These are phyloP conservation scores for Petunia axillaris DNA, from an alignment of 257 asterid genomes.

Conservation along the genomic window DNA sequence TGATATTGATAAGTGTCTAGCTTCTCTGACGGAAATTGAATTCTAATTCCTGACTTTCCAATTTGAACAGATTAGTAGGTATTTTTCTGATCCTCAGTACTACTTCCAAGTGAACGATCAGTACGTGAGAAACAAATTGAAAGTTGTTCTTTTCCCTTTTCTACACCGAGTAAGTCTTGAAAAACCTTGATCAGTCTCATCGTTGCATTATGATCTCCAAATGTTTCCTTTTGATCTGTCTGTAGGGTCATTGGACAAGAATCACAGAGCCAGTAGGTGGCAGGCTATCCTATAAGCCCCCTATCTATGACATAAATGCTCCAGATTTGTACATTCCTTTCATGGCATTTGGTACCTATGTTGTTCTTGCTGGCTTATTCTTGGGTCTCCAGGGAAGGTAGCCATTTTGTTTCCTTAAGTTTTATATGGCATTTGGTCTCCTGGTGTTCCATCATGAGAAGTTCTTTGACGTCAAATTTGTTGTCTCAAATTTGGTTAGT, in stretches of 20 bases:
- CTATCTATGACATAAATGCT: conserved; percentile 43
- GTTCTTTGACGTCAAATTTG: conserved; percentile 8
- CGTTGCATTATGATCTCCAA: background rate
- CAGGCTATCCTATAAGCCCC: conserved; percentile 41
- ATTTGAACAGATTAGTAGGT: conserved; percentile 38
- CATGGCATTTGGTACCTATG: conserved; percentile 52
- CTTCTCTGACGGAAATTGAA: background rate
- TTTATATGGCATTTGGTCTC: background rate
- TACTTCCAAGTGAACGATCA: conserved; percentile 42
- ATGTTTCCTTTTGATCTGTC: background rate
- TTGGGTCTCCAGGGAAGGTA: conserved; percentile 54
- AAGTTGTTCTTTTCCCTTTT: conserved; percentile 41
- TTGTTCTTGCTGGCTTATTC: conserved; percentile 45
- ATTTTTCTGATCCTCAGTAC: conserved; percentile 40
- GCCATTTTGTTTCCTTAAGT: conserved; percentile 19
- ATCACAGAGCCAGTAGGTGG: conserved; percentile 40
- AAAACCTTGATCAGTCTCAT: background rate
- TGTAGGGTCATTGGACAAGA: conserved; percentile 43
- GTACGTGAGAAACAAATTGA: conserved; percentile 41
- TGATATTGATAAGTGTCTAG: conserved; percentile 2
- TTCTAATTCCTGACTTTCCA: background rate
- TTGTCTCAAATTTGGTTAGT: background rate
- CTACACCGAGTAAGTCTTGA: conserved; percentile 36
- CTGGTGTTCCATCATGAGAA: conserved; percentile 8
- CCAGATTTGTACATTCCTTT: conserved; percentile 45